Conservation (phyloP, 2,329 filamentous ascomycete genomes). For the Raffaelea ambrosiae region DNA sequence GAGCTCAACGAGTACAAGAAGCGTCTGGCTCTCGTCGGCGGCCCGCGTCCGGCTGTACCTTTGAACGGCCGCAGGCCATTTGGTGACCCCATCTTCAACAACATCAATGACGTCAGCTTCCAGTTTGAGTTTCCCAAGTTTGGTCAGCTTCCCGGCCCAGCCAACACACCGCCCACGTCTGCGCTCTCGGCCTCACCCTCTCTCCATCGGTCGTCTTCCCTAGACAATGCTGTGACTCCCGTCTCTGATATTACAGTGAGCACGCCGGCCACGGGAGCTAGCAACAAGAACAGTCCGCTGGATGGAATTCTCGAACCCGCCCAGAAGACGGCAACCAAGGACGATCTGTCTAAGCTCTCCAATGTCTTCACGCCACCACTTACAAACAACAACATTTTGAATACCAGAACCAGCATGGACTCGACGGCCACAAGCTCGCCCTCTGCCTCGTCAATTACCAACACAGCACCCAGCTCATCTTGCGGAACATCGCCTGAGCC, state of each 20-base stretch:
- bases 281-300: conserved; percentile 25
- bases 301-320: conserved; percentile 20
- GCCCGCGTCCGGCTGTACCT: conserved; percentile 14
- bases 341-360: conserved; percentile 46
- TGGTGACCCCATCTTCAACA: conserved; percentile 42
- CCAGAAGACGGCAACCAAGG: conserved; percentile 31
- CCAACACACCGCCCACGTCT: conserved; percentile 11
- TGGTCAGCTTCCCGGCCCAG: conserved; percentile 56
- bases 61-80: conserved; percentile 31
- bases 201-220: conserved; percentile 5
- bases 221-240: conserved; percentile 6
- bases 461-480: conserved; percentile 51
- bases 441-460: conserved; percentile 53
- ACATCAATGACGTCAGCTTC: conserved; percentile 69
- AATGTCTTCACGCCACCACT: conserved; percentile 52
- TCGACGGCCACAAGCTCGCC: conserved; percentile 53
- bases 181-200: conserved; percentile 8
- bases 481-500: conserved; percentile 75
- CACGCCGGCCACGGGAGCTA: conserved; percentile 15
- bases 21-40: conserved; percentile 55
- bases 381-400: conserved; percentile 31
- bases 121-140: conserved; percentile 96
- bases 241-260: conserved; percentile 16
- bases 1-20: conserved; percentile 90
- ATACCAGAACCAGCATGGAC: conserved; percentile 43